A percentile compares a stretch with the other conserved stretches of the same genome.
Evolutionary conservation across 1,284 basidiomycete genomes (phyloP).

Genomic region (Naganishia sp.): DNA sequence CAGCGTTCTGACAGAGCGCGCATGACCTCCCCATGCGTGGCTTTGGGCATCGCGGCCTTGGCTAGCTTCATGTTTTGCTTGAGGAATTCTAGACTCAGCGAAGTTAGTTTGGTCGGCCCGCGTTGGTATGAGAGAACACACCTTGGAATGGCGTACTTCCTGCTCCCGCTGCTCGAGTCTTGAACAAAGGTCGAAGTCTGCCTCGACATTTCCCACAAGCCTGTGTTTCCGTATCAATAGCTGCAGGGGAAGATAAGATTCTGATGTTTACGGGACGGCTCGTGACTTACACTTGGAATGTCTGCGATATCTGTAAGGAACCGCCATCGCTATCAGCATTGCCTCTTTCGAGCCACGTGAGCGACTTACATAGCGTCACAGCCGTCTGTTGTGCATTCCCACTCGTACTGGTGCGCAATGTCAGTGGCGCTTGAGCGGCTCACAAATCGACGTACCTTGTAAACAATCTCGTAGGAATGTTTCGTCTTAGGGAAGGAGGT

Average conservation of each 20-base stretch:
- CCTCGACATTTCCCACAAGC: slow-evolving; percentile 45
- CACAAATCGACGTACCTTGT: slow-evolving; percentile 38
- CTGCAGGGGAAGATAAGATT: slow-evolving; percentile 31
- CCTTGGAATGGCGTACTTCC: slow-evolving; percentile 43
- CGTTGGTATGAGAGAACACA: slow-evolving; percentile 32
- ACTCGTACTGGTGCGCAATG: slow-evolving; percentile 40
- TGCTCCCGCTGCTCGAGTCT: slow-evolving; percentile 37
- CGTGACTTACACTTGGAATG: slow-evolving; percentile 32
- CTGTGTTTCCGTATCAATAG: slow-evolving; percentile 46
- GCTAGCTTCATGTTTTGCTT: slow-evolving; percentile 48
- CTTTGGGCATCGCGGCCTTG: slow-evolving; percentile 43
- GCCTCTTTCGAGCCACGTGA: neutral
- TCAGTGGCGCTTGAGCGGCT: neutral
- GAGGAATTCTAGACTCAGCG: slow-evolving; percentile 40
- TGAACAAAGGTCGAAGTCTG: slow-evolving; percentile 45
- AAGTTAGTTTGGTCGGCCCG: neutral
- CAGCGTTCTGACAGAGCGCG: slow-evolving; percentile 46
- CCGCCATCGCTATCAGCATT: neutral
- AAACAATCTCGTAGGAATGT: slow-evolving; percentile 50
- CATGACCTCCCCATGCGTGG: slow-evolving; percentile 49
- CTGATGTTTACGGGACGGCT: too few species aligned
- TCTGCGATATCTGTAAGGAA: slow-evolving; percentile 19
- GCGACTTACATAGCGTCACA: slow-evolving; percentile 46
- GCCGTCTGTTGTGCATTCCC: slow-evolving; percentile 43
- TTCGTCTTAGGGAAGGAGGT: slow-evolving; percentile 40